Base-by-base conservation (phyloP, 495 filamentous ascomycete genomes). In the Neurospora tetraspora region DNA sequence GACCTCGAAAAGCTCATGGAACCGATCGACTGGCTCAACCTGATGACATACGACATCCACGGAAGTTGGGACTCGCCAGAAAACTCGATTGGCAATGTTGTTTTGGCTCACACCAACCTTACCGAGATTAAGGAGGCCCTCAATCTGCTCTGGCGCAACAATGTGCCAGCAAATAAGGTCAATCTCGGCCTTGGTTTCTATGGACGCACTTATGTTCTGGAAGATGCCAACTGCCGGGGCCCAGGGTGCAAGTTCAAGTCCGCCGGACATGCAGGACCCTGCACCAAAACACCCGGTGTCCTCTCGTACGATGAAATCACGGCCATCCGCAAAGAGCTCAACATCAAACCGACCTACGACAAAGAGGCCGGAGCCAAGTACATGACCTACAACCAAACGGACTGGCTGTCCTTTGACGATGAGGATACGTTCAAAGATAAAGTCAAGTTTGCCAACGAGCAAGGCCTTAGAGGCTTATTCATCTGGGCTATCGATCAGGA, bases 11-110 rank as follows among this genome's bases (percentile, higher is more conserved):
- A 53, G 1, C 72, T 86, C 20, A 70, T 80, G 27, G 27, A 74
- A 10, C 18, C 78, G 38, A 78, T 84, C 4, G 86, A 89, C 74
- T 89, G 81, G 80, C 77, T 86, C 69, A 90, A 90, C 71, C 0
- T 89, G 39, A 91, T 91, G 88, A 80, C 76, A 0, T 88, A 88
- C 74, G 84, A 87, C 74, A 71, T 85, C 53, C 76, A 86, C 71
- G 83, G 82, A 0, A 74, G 71, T 5, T 83, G 83, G 82, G 78
- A 83, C 61, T 11, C 18, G 2, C 39, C 27, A 0, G 68, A 70
- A 16, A 73, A 76, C 31, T 71, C 53, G 7, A 81, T 80, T 37
- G 84, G 83, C 5, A 65, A 71, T 10, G 72, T 78, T 39, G 76
- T 86, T 10, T 70, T 77, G 1, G 80, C 79, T 0, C 88, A 90